Evolutionary conservation across 352 stramenopile species (phyloP).

Genomic region (Phytophthora lateralis): DNA sequence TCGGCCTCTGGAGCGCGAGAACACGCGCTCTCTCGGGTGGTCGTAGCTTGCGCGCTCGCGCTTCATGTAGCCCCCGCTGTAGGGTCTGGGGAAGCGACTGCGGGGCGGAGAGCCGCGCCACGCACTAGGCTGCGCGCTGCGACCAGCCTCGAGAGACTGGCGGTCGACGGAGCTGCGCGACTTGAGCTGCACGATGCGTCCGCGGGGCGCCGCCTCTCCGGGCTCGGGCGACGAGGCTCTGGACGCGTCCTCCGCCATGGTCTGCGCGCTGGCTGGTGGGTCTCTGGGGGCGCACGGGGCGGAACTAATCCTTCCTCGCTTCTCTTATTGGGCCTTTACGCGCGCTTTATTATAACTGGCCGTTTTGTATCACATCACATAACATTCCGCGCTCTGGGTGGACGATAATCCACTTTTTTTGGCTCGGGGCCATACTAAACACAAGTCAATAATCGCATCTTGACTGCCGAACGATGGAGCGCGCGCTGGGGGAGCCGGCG

Average conservation of each 20-base stretch:
- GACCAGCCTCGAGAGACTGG: slow-evolving; percentile 26
- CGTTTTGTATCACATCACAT: background rate
- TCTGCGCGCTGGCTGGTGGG: slow-evolving; percentile 5
- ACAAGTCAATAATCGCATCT: background rate
- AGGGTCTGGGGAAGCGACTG: slow-evolving; percentile 21
- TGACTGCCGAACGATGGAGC: slow-evolving; percentile 31
- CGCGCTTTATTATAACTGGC: background rate
- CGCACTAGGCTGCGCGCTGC: slow-evolving; percentile 9
- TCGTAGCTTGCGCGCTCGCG: slow-evolving; percentile 32
- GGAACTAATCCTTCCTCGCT: slow-evolving; percentile 5
- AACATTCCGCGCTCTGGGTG: slow-evolving; percentile 5
- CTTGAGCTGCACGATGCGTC: slow-evolving; percentile 35
- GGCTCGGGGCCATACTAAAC: background rate
- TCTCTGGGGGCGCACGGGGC: background rate
- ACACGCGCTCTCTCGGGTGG: slow-evolving; percentile 42
- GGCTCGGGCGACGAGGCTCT: slow-evolving; percentile 34
- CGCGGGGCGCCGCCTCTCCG: slow-evolving; percentile 20
- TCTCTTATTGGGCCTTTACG: slow-evolving; percentile 7
- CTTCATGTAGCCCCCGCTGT: slow-evolving; percentile 37
- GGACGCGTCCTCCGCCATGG: slow-evolving; percentile 34
- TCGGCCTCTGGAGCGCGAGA: slow-evolving; percentile 46
- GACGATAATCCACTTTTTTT: slow-evolving; percentile 4
- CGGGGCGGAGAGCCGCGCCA: slow-evolving; percentile 30
- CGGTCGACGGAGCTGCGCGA: slow-evolving; percentile 6
- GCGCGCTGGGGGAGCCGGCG: slow-evolving; percentile 48